A percentile compares a stretch with the other conserved stretches of the same genome.
Conservation (phyloP, 2,329 filamentous ascomycete species). For the Colletotrichum costaricense region DNA sequence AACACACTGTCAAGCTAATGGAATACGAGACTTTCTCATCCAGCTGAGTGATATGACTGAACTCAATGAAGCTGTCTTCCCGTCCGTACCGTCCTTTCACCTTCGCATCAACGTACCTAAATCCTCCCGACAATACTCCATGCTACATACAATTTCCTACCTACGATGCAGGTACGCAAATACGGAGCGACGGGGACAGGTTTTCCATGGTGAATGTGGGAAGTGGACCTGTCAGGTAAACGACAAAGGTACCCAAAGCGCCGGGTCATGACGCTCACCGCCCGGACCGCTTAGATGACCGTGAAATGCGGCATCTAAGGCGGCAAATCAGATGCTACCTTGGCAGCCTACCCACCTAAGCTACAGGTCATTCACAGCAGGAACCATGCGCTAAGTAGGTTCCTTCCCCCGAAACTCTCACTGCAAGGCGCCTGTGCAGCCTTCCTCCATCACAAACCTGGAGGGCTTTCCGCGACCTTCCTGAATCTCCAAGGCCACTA, state of each 20-base stretch:
- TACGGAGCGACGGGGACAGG: too few species aligned
- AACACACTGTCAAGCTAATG: not conserved
- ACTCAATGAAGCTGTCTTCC: not conserved
- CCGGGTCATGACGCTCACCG: constrained; percentile 19
- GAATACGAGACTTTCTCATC: not conserved
- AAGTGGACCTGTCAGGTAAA: not conserved
- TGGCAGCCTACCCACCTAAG: not conserved
- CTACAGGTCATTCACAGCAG: constrained; percentile 1
- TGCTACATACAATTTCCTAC: too few species aligned
- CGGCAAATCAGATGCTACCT: not conserved
- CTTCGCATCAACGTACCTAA: constrained; percentile 18
- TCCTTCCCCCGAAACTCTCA: not conserved
- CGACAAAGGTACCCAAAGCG: not conserved
- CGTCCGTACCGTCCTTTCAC: not conserved
- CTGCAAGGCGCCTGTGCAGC: not conserved
- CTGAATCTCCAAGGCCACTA: not conserved
- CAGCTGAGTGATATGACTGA: not conserved
- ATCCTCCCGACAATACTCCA: constrained; percentile 1
- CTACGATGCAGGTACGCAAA: too few species aligned
- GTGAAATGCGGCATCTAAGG: not conserved
- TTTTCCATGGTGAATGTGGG: not conserved
- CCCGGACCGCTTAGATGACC: constrained; percentile 3
- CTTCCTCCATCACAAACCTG: not conserved
- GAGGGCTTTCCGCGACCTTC: not conserved
- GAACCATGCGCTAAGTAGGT: not conserved